These are phyloP conservation scores for Athelia sp. DNA, from an alignment of 1,284 basidiomycete genomes.

Conservation along the genomic window DNA sequence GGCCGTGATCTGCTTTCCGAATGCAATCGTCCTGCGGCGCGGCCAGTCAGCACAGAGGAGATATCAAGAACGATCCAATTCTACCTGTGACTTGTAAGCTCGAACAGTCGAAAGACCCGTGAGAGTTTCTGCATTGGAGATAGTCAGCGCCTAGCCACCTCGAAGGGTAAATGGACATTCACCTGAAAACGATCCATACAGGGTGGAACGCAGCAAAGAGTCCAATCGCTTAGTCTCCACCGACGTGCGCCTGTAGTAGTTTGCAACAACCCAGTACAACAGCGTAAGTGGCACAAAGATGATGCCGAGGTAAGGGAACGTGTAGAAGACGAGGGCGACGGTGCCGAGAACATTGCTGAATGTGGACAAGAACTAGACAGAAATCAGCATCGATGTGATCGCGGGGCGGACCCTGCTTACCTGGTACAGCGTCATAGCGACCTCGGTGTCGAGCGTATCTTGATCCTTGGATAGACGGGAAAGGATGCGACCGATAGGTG, in stretches of 20 bases:
- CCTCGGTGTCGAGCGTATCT: conserved; percentile 48
- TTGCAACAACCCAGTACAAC: conserved; percentile 42
- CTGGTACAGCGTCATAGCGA: conserved; percentile 38
- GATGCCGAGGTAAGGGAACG: conserved; percentile 58
- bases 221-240: conserved; percentile 72
- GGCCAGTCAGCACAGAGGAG: conserved; percentile 1
- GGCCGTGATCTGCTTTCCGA: conserved; percentile 44
- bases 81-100: conserved; percentile 39
- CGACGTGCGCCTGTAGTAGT: conserved; percentile 52
- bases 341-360: not conserved
- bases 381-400: not conserved
- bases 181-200: conserved; percentile 55
- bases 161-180: not conserved
- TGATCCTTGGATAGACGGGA: conserved; percentile 62
- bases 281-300: conserved; percentile 49
- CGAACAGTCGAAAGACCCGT: conserved; percentile 41
- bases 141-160: conserved; percentile 22
- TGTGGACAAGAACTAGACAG: not conserved
- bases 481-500: conserved; percentile 60
- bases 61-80: conserved; percentile 3
- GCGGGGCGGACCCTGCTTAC: conserved; percentile 14
- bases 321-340: conserved; percentile 56
- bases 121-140: conserved; percentile 32
- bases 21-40: conserved; percentile 40
- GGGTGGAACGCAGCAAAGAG: conserved; percentile 57